phyloP scores from a whole-genome alignment of 1,139 yeast genomes.

The Scheffersomyces stambukii region DNA sequence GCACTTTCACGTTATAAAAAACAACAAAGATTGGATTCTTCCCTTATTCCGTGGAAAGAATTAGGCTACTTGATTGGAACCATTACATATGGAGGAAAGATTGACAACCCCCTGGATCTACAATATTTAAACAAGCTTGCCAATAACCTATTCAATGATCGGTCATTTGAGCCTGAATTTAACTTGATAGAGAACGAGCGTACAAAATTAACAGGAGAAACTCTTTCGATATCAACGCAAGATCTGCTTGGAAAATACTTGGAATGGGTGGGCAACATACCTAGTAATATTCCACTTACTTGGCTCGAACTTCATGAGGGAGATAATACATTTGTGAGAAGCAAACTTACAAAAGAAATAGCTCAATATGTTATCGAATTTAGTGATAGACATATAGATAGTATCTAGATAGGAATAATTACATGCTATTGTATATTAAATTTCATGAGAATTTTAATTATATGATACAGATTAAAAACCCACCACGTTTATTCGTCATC shows the following conservation, averaged over 20 bases:
- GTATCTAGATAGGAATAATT: too few species aligned
- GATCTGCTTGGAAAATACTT: conserved; percentile 32
- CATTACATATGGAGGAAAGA: conserved; percentile 72
- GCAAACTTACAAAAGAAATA: conserved; percentile 16
- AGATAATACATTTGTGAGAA: conserved; percentile 28
- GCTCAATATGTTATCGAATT: conserved; percentile 11
- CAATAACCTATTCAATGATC: conserved; percentile 19
- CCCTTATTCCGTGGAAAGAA: conserved; percentile 41
- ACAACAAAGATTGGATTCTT: conserved; percentile 43
- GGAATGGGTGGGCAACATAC: conserved; percentile 53
- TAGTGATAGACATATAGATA: conserved; percentile 2
- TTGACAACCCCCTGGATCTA: conserved; percentile 47
- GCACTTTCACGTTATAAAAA: conserved; percentile 20
- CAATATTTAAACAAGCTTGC: conserved; percentile 23
- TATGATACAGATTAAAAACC: conserved; percentile 4
- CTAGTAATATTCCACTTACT: conserved; percentile 53
- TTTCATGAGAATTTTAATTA: conserved; percentile 3
- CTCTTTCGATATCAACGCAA: too few species aligned
- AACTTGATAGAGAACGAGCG: conserved; percentile 28
- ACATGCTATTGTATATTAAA: not conserved
- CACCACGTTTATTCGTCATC: conserved; percentile 60
- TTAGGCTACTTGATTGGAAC: conserved; percentile 47
- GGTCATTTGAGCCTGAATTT: conserved; percentile 25
- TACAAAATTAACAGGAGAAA: too few species aligned
- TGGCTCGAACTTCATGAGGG: conserved; percentile 60